Evolutionary conservation across 495 filamentous ascomycete species (phyloP), one percentile per base, ranked within the genome.

Genomic region (Cenococcum geophilum): DNA sequence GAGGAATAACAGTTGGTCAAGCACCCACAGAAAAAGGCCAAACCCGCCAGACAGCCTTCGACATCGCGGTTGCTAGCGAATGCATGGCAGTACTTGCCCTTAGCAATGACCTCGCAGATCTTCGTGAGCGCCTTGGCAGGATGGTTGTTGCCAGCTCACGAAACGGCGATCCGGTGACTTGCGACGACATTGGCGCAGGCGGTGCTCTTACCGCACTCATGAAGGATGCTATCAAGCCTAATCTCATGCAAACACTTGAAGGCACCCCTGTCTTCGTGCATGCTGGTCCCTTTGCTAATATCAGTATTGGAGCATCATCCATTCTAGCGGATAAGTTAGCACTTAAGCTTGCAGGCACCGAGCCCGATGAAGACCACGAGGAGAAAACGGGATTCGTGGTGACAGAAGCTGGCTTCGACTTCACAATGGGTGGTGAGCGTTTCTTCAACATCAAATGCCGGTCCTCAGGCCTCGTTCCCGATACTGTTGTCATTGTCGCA

Each of bases 401-500:
- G 54, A 98, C 93, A 10, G 93, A 98, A 75, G 92, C 93, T 49
- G 93, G 93, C 9, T 98, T 98, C 74, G 93, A 98, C 74, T 98
- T 98, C 76, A 97, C 93, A 54, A 98, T 98, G 93, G 93, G 93
- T 61, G 93, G 93, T 55, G 93, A 98, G 80, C 87, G 93, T 32
- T 98, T 98, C 81, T 97, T 98, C 85, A 97, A 98, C 77, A 97
- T 98, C 77, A 98, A 98, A 81, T 97, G 93, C 78, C 86, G 93
- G 49, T 90, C 90, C 34, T 96, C 91, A 16, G 93, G 93, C 20
- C 81, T 98, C 42, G 85, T 88, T 0, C 93, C 93, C 8, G 93
- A 98, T 70, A 86, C 89, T 3, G 92, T 96, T 16, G 89, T 98
- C 37, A 86, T 98, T 57, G 93, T 98, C 23, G 92, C 93, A 51